A percentile compares a stretch with the other conserved stretches of the same genome.
Evolutionary conservation across 129 eudicot genomes (phyloP).

Genomic region (Lactuca sativa): DNA sequence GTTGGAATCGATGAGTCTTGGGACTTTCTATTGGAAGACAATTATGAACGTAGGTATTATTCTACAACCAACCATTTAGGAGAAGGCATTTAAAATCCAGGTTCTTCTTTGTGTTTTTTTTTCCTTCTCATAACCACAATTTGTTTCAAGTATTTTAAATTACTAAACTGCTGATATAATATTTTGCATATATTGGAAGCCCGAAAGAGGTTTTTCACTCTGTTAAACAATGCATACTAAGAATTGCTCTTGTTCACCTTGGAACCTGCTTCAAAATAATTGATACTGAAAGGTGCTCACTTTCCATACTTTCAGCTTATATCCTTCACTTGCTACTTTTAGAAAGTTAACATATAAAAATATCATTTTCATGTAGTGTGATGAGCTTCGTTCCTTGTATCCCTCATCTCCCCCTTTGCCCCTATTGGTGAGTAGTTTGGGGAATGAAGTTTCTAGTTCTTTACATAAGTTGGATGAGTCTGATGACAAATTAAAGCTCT

Average conservation of each 20-base stretch:
- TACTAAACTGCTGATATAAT: conserved; percentile 21
- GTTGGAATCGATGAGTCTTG: too few relatives aligned
- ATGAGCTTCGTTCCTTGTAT: conserved; percentile 61
- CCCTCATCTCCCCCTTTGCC: conserved; percentile 77
- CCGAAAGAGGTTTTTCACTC: conserved; percentile 76
- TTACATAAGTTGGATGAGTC: conserved; percentile 49
- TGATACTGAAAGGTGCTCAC: conserved; percentile 69
- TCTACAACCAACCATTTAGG: conserved; percentile 96
- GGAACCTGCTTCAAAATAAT: conserved; percentile 56
- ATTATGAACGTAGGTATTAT: too few relatives aligned
- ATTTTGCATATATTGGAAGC: conserved; percentile 39
- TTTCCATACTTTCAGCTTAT: conserved; percentile 13
- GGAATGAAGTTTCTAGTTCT: conserved; percentile 44
- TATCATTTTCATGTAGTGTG: conserved; percentile 49
- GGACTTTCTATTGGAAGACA: too few relatives aligned
- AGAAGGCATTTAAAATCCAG: conserved; percentile 81
- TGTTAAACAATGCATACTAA: conserved; percentile 59
- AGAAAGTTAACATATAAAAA: background rate
- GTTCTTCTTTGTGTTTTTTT: conserved; percentile 31
- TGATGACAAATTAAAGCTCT: conserved; percentile 60
- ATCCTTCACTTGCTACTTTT: background rate
- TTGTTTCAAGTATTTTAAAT: conserved; percentile 10
- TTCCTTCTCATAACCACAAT: background rate
- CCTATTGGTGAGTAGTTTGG: conserved; percentile 58
- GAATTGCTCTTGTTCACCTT: conserved; percentile 78